Evolutionary conservation across 169 alveolate species (phyloP).

Genomic region (Plasmodium berghei): DNA sequence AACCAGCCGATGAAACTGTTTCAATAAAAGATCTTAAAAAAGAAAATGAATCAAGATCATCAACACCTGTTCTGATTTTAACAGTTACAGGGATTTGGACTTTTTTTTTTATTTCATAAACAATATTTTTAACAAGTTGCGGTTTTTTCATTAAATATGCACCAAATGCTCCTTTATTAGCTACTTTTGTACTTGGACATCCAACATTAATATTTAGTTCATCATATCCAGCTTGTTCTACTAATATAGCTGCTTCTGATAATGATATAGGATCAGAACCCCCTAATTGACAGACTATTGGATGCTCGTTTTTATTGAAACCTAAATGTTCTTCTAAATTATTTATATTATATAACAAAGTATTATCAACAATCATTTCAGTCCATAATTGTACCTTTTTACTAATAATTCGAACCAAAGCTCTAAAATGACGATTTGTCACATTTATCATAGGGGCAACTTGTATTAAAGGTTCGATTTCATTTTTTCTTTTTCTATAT

Average conservation of each 20-base stretch:
- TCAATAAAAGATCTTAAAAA: constrained; percentile 84
- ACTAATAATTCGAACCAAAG: constrained; percentile 86
- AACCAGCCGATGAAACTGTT: constrained; percentile 89
- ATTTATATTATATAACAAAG: constrained; percentile 85
- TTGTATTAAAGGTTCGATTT: constrained; percentile 81
- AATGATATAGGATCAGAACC: constrained; percentile 93
- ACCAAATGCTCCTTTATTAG: constrained; percentile 95
- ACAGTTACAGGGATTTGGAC: constrained; percentile 92
- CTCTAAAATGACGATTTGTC: constrained; percentile 91
- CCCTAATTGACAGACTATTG: constrained; percentile 95
- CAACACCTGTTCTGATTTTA: constrained; percentile 96
- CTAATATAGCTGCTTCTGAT: constrained; percentile 91
- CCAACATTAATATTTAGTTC: constrained; percentile 96
- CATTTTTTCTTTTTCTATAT: constrained; percentile 18
- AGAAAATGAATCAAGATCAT: constrained; percentile 90
- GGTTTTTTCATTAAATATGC: constrained; percentile 96
- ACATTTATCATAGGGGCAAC: constrained; percentile 98
- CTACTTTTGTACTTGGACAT: constrained; percentile 94
- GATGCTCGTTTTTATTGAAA: constrained; percentile 85
- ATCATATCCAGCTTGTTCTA: constrained; percentile 92
- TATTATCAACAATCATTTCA: constrained; percentile 93
- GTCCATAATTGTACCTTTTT: constrained; percentile 91
- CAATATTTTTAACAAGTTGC: constrained; percentile 90
- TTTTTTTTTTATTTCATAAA: constrained; percentile 66
- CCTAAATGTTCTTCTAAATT: constrained; percentile 75